Evolutionary conservation across 2,329 filamentous ascomycete species (phyloP).

Genomic region (Xylariaceae sp.): DNA sequence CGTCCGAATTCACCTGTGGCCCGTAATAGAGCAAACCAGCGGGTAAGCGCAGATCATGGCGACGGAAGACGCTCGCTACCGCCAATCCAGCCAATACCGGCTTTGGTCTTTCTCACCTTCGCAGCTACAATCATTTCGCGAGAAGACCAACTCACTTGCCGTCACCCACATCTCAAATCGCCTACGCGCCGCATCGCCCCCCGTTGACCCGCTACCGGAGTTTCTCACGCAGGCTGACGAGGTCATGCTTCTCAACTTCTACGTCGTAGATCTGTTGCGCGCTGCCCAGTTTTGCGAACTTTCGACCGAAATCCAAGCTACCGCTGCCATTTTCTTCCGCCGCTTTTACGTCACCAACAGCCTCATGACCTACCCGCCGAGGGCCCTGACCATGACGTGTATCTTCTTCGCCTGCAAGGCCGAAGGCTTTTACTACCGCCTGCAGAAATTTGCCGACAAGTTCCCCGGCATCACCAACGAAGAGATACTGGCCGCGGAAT

Average conservation of each 20-base stretch:
- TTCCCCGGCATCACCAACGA: constrained; percentile 70
- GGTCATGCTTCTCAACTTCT: constrained; percentile 73
- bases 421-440: constrained; percentile 72
- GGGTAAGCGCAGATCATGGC: constrained; percentile 47
- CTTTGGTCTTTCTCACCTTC: constrained; percentile 86
- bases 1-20: background rate
- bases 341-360: constrained; percentile 96
- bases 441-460: constrained; percentile 61
- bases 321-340: constrained; percentile 82
- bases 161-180: constrained; percentile 54
- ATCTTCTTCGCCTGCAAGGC: constrained; percentile 93
- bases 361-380: constrained; percentile 92
- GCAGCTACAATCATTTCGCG: constrained; percentile 66
- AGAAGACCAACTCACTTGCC: constrained; percentile 75
- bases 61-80: constrained; percentile 87
- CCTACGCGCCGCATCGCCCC: constrained; percentile 50
- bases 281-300: constrained; percentile 52
- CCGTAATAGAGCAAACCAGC: background rate
- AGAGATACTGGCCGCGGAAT: constrained; percentile 85
- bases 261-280: constrained; percentile 56
- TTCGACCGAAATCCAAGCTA: constrained; percentile 57
- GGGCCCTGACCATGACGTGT: constrained; percentile 81
- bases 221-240: constrained; percentile 84
- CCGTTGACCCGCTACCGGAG: constrained; percentile 56
- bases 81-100: constrained; percentile 82